Conservation (phyloP, 768 basidiomycete genomes). For the Candolleomyces efflorescens region DNA sequence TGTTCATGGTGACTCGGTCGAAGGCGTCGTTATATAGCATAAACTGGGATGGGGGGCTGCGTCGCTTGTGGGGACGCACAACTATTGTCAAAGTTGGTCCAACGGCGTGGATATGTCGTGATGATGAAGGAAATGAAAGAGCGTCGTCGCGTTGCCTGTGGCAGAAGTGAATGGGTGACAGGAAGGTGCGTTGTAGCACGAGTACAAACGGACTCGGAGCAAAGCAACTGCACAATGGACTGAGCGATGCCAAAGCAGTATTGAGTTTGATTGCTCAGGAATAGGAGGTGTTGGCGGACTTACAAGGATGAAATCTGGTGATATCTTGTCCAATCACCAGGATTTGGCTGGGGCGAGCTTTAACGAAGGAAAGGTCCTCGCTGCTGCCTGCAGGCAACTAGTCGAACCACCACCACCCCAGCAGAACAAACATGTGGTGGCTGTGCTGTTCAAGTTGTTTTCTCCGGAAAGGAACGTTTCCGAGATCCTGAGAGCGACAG, state of each 20-base stretch:
- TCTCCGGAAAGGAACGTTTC: neutral
- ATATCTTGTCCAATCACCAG: neutral
- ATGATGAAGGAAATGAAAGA: neutral
- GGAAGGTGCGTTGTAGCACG: too few relatives aligned
- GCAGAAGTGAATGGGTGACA: too few relatives aligned
- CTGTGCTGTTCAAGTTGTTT: neutral
- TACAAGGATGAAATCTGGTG: neutral
- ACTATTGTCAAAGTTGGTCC: neutral
- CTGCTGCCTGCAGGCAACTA: neutral
- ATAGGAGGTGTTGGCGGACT: too few relatives aligned
- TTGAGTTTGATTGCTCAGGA: too few relatives aligned
- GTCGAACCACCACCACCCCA: neutral
- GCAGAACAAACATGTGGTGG: neutral
- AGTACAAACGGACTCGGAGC: too few relatives aligned
- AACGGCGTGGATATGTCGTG: neutral
- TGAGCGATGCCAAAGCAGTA: too few relatives aligned
- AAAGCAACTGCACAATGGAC: too few relatives aligned
- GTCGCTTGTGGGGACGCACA: neutral
- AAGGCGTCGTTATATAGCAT: conserved; percentile 12
- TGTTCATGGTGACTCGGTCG: conserved; percentile 12
- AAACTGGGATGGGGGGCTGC: neutral
- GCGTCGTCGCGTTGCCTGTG: too few relatives aligned
- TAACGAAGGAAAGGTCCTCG: neutral
- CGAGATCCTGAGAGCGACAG: neutral
- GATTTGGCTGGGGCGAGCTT: neutral